Conservation (phyloP, 352 stramenopile species). For the Phytophthora idaei region DNA sequence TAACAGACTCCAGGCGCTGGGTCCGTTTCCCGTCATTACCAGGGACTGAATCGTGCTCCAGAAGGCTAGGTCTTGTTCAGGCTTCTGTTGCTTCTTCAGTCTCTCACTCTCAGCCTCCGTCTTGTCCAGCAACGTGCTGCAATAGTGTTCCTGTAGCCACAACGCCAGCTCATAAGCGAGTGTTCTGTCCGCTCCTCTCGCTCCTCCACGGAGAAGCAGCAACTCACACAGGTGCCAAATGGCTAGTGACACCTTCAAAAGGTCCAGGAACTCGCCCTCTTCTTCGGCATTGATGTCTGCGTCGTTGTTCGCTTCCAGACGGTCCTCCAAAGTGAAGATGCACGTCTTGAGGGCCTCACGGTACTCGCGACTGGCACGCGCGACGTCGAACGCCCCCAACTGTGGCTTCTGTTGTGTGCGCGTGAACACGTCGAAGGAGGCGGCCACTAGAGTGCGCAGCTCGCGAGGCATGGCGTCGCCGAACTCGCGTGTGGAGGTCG, state of each 20-base stretch:
- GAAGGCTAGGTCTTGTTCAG: conserved; percentile 57
- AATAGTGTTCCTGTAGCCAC: conserved; percentile 85
- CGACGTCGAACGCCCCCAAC: conserved; percentile 21
- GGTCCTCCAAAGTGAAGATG: conserved; percentile 72
- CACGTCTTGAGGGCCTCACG: conserved; percentile 69
- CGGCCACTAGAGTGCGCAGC: conserved; percentile 57
- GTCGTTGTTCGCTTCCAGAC: conserved; percentile 32
- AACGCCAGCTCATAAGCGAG: conserved; percentile 73
- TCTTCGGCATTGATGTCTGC: conserved; percentile 27
- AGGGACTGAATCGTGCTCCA: conserved; percentile 71
- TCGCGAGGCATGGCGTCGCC: conserved; percentile 55
- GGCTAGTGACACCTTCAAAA: conserved; percentile 81
- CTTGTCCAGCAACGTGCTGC: conserved; percentile 55
- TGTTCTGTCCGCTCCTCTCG: conserved; percentile 52
- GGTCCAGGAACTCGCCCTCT: conserved; percentile 57
- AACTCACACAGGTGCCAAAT: conserved; percentile 84
- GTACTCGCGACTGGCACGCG: conserved; percentile 68
- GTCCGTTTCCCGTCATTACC: conserved; percentile 54
- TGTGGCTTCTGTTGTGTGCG: conserved; percentile 31
- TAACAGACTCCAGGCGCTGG: conserved; percentile 66
- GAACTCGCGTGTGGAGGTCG: conserved; percentile 10
- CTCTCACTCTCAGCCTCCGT: conserved; percentile 49
- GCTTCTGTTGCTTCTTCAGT: conserved; percentile 40
- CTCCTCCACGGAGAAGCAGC: conserved; percentile 65
- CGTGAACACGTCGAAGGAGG: conserved; percentile 69